These are phyloP conservation scores for Tricharina praecox DNA, from an alignment of 495 filamentous ascomycete genomes.

Conservation along the genomic window DNA sequence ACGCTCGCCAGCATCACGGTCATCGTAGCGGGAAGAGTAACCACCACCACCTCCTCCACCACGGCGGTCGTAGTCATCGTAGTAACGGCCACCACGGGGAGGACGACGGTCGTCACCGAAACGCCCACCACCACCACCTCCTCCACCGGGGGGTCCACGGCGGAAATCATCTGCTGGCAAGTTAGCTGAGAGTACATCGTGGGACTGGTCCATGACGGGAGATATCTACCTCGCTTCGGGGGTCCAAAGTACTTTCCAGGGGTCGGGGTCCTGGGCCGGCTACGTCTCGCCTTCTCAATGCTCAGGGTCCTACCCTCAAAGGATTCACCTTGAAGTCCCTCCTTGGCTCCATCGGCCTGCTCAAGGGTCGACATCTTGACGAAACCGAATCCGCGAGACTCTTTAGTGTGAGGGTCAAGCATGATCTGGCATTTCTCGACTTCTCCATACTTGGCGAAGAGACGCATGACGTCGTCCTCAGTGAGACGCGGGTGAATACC, in stretches of 20 bases:
- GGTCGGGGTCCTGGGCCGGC: conserved; percentile 84
- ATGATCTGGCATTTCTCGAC: conserved; percentile 99
- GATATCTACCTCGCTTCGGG: conserved; percentile 76
- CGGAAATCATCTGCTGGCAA: conserved; percentile 35
- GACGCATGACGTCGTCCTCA: conserved; percentile 76
- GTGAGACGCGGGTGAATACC: conserved; percentile 90
- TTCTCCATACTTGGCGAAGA: conserved; percentile 96
- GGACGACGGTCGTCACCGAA: conserved; percentile 27
- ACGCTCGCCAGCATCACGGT: conserved; percentile 36
- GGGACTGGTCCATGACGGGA: conserved; percentile 5
- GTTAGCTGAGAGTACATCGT: conserved; percentile 18
- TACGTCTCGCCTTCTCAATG: conserved; percentile 96
- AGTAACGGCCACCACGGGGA: conserved; percentile 30
- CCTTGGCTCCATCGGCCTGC: conserved; percentile 89
- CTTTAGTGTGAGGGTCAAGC: conserved; percentile 93
- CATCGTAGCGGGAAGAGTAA: conserved; percentile 42
- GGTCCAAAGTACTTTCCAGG: conserved; percentile 98
- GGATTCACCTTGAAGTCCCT: conserved; percentile 83
- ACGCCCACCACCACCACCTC: too few relatives aligned
- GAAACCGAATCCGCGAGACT: conserved; percentile 97
- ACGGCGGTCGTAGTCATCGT: conserved; percentile 40
- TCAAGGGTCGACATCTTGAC: conserved; percentile 95
- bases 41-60: conserved; percentile 34
- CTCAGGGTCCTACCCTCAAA: conserved; percentile 91
- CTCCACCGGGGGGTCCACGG: conserved; percentile 37